Evolutionary conservation across 352 stramenopile species (phyloP).

Genomic region (Pythium aphanidermatum): DNA sequence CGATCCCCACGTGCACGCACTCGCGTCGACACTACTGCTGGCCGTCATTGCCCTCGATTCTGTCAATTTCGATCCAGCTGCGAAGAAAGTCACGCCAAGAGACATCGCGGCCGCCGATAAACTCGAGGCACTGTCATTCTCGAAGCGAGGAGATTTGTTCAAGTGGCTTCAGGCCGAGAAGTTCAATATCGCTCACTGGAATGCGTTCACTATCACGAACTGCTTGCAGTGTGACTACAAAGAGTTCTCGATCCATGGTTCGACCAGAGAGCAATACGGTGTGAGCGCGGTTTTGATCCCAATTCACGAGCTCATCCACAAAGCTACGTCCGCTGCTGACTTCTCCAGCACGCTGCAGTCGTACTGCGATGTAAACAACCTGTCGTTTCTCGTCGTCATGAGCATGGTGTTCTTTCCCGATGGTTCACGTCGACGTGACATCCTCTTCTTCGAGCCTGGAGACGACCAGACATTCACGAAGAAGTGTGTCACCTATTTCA

Average conservation of each 20-base stretch:
- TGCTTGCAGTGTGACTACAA: constrained; percentile 81
- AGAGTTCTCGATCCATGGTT: constrained; percentile 41
- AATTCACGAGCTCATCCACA: constrained; percentile 40
- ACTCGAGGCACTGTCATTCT: constrained; percentile 44
- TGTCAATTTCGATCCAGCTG: constrained; percentile 64
- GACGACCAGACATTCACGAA: constrained; percentile 11
- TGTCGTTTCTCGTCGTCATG: constrained; percentile 70
- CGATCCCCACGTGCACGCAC: constrained; percentile 17
- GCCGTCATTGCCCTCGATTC: constrained; percentile 73
- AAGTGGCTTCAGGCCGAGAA: constrained; percentile 64
- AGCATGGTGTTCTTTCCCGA: constrained; percentile 44
- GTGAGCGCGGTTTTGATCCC: constrained; percentile 62
- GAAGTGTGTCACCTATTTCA: constrained; percentile 35
- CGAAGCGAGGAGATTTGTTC: constrained; percentile 40
- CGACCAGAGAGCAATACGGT: constrained; percentile 24
- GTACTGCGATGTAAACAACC: constrained; percentile 38
- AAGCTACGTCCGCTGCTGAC: constrained; percentile 23
- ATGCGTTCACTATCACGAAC: constrained; percentile 49
- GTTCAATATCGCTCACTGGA: constrained; percentile 59
- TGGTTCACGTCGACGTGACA: constrained; percentile 37
- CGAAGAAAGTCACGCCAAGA: constrained; percentile 71
- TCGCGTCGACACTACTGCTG: constrained; percentile 72
- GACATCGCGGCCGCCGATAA: constrained; percentile 34
- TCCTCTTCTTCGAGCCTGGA: constrained; percentile 52
- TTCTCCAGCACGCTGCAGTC: constrained; percentile 25